Conservation (phyloP, 345 rosid genomes). For the Camelina hispida region DNA sequence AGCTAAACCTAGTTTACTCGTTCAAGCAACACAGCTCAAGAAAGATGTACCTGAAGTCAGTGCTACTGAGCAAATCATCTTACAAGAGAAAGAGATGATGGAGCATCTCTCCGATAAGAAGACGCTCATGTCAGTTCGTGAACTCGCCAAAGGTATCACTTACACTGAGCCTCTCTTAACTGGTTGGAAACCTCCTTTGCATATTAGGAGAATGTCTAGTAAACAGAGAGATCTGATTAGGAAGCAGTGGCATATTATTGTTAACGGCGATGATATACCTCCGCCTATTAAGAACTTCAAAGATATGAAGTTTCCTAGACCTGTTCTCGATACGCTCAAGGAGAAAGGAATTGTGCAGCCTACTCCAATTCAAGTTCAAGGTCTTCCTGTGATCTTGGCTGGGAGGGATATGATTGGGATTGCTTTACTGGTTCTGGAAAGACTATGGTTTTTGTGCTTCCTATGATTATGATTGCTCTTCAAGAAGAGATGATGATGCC, state of each 20-base stretch:
- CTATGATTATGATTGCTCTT: slow-evolving; percentile 83
- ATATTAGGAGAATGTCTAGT: slow-evolving; percentile 61
- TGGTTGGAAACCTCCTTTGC: slow-evolving; percentile 89
- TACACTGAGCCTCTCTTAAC: slow-evolving; percentile 77
- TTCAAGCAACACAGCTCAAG: slow-evolving; percentile 88
- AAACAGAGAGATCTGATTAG: slow-evolving; percentile 75
- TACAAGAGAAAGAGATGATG: slow-evolving; percentile 95
- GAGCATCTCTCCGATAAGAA: slow-evolving; percentile 83
- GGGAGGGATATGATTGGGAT: slow-evolving; percentile 97
- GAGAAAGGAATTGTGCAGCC: slow-evolving; percentile 93
- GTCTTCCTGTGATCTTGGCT: slow-evolving; percentile 80
- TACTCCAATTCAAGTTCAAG: slow-evolving; percentile 93
- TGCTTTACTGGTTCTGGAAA: slow-evolving; percentile 91
- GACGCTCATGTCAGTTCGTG: slow-evolving; percentile 87
- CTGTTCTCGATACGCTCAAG: slow-evolving; percentile 67
- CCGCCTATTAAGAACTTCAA: slow-evolving; percentile 80
- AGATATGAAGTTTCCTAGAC: slow-evolving; percentile 87
- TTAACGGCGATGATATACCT: slow-evolving; percentile 86
- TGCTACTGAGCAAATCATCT: slow-evolving; percentile 76
- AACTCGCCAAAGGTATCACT: slow-evolving; percentile 89
- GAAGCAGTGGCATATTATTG: slow-evolving; percentile 93
- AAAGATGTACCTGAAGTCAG: slow-evolving; percentile 79
- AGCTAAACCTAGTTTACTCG: slow-evolving; percentile 84
- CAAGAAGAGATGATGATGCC: slow-evolving; percentile 98
- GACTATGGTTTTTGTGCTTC: slow-evolving; percentile 87